Conservation (phyloP, 108 stramenopile species). For the Thalassiosira profunda region DNA sequence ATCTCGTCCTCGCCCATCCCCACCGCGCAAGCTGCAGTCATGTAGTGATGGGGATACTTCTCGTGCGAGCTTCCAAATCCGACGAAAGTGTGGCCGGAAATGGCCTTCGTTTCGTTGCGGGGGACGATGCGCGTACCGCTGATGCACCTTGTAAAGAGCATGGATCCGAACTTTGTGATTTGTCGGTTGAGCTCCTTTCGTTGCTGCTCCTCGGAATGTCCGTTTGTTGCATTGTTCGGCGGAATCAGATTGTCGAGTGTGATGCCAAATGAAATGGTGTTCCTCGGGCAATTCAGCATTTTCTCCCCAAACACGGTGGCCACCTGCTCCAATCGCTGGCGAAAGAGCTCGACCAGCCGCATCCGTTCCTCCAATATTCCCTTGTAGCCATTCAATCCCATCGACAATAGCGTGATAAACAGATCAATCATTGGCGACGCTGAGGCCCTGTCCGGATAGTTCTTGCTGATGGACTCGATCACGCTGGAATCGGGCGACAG, state of each 20-base stretch:
- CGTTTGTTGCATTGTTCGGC: slow-evolving; percentile 38
- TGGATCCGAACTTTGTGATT: slow-evolving; percentile 93
- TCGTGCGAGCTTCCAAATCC: slow-evolving; percentile 88
- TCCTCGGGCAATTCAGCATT: slow-evolving; percentile 78
- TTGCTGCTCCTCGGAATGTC: slow-evolving; percentile 6
- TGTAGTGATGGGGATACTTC: slow-evolving; percentile 79
- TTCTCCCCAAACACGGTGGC: slow-evolving; percentile 90
- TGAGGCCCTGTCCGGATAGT: slow-evolving; percentile 98
- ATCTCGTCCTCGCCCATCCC: slow-evolving; percentile 83
- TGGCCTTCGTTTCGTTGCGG: slow-evolving; percentile 53
- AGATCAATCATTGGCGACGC: slow-evolving; percentile 95
- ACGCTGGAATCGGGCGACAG: slow-evolving; percentile 73
- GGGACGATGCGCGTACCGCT: slow-evolving; percentile 92
- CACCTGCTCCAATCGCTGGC: slow-evolving; percentile 50
- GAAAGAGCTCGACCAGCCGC: slow-evolving; percentile 56
- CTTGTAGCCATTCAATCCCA: slow-evolving; percentile 92
- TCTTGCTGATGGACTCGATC: slow-evolving; percentile 85
- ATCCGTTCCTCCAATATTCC: slow-evolving; percentile 66
- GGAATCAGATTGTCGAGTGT: slow-evolving; percentile 79
- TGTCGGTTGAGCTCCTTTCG: slow-evolving; percentile 37
- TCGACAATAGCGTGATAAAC: slow-evolving; percentile 96
- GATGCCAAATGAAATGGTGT: slow-evolving; percentile 97
- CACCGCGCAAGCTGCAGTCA: slow-evolving; percentile 96
- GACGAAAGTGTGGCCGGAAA: slow-evolving; percentile 69
- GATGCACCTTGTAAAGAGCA: slow-evolving; percentile 98